Evolutionary conservation across 2,329 filamentous ascomycete genomes (phyloP).

Genomic region (Ascochyta viciae-villosae): DNA sequence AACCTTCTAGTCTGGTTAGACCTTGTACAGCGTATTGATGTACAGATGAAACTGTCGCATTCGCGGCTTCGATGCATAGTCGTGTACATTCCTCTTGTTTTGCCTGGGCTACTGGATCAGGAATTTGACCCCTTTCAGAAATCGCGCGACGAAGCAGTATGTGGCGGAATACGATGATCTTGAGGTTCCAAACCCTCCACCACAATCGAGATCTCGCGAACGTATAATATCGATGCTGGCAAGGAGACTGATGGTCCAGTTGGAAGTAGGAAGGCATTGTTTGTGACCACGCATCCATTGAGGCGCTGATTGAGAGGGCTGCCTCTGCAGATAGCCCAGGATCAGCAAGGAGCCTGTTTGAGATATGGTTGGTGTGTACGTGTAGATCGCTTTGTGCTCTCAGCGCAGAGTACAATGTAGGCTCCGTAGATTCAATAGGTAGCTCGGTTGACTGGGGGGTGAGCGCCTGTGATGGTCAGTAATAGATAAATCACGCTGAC

Average conservation of each 20-base stretch:
- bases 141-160: constrained; percentile 33
- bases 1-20: constrained; percentile 31
- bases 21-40: constrained; percentile 29
- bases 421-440: constrained; percentile 24
- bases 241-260: constrained; percentile 10
- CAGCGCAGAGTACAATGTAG: constrained; percentile 33
- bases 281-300: constrained; percentile 28
- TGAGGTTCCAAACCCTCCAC: constrained; percentile 39
- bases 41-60: constrained; percentile 32
- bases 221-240: constrained; percentile 25
- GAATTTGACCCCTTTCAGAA: constrained; percentile 29
- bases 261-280: constrained; percentile 30
- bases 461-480: constrained; percentile 22
- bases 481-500: not conserved
- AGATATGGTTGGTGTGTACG: constrained; percentile 34
- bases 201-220: constrained; percentile 33
- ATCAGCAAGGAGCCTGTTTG: constrained; percentile 32
- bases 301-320: constrained; percentile 27
- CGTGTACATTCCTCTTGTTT: constrained; percentile 33
- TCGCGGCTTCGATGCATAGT: constrained; percentile 34
- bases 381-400: constrained; percentile 32
- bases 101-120: constrained; percentile 23
- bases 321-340: constrained; percentile 34
- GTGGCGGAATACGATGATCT: constrained; percentile 36
- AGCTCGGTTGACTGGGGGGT: constrained; percentile 29